Evolutionary conservation across 768 basidiomycete species (phyloP).

Genomic region (Mycena leptocephala): DNA sequence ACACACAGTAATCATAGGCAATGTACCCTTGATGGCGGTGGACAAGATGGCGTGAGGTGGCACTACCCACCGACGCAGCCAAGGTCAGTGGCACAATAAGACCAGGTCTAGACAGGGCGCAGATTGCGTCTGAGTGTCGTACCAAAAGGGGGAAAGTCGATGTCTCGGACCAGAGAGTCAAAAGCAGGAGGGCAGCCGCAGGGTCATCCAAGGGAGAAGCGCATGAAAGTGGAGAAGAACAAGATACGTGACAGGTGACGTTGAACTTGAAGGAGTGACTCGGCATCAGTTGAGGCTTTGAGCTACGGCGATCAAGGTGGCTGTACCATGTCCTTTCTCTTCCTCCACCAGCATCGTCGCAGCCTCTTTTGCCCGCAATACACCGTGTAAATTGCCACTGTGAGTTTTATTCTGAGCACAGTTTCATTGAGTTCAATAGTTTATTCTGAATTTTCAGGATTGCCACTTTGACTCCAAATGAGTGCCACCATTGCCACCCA

Average conservation of each 20-base stretch:
- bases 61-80: no score
- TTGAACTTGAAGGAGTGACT: background rate
- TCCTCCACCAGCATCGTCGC: background rate
- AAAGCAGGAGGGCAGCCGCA: no score
- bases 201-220: no score
- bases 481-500: background rate
- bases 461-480: background rate
- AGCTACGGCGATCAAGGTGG: background rate
- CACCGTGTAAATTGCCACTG: background rate
- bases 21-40: no score
- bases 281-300: background rate
- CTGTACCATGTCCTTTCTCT: background rate
- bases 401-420: background rate
- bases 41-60: no score
- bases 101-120: no score
- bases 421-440: background rate
- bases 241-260: background rate
- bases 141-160: no score
- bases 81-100: no score
- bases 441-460: background rate
- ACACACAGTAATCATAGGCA: no score
- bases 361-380: background rate
- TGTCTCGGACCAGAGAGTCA: no score
- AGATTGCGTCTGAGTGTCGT: no score
- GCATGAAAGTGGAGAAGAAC: no score